Base-by-base conservation (phyloP, 345 rosid species). In the Brassica rapa region DNA sequence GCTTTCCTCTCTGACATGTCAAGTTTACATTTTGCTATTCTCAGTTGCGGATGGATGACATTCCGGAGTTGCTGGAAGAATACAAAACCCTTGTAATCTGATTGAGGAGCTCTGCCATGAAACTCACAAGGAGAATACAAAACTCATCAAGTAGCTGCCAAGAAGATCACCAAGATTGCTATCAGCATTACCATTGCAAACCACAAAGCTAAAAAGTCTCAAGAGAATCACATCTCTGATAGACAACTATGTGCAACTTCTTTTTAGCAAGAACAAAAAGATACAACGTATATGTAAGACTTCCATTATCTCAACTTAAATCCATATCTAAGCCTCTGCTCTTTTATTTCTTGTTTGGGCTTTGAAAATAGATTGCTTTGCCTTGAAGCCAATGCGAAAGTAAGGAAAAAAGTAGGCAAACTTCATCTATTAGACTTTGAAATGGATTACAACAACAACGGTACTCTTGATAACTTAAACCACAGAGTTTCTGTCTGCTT, bases 11-110 rank as follows among this genome's bases (percentile, higher is more conserved):
- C 68, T 51, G 25, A 30, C 59, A 23, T 16, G 0, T 65, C 3
- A 61, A 11, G 19, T 51, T 12, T 63, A n/a, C 51, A 70, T 65
- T 41, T 41, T 57, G 73, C 66, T 64, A 16, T 76, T 85, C 74
- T 59, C 90, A 93, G 96, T 78, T 95, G 82, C 92, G 91, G 25
- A 87, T 95, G 83, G 87, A 86, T 80, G 97, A 91, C 68, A 84
- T 95, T 30, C 83, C 99, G 8, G 87, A 86, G 84, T 88, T 95
- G 66, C 87, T 93, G 78, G 88, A 81, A 59, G 97, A 91, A 79
- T 93, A 91, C 84, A 89, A 80, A 78, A 80, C 86, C 78, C 86
- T 90, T 73, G 25, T 81, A 64, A 25, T 71, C 73, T 8, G 81
- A 80, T 65, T 83, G 76, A 88, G 73, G 74, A 70, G 27, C 72